Base-by-base conservation (phyloP, 306 rosid species). In the Pueraria montana region DNA sequence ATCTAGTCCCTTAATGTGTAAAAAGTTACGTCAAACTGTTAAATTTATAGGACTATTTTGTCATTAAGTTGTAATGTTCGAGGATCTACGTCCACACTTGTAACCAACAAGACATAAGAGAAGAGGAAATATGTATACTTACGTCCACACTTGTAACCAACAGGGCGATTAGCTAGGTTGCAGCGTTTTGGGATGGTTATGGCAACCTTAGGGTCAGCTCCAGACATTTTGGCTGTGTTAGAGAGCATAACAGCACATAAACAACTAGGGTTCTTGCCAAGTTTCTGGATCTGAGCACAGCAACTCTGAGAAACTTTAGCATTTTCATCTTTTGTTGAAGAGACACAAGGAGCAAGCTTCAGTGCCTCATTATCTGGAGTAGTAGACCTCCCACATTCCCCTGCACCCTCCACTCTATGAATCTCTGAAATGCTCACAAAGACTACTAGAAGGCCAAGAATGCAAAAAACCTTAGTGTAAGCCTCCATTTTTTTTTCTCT, bases 61-160 rank as follows among this genome's bases (percentile, higher is more conserved):
- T n/a, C n/a, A n/a, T n/a, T n/a, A n/a, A n/a, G n/a, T n/a, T n/a
- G n/a, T n/a, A n/a, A n/a, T n/a, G n/a, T n/a, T n/a, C n/a, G n/a
- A n/a, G n/a, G n/a, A n/a, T n/a, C 1, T 27, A 27, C 32, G 3
- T 27, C 32, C 32, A 1, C 3, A 27, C 32, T 3, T 27, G 1
- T 27, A 27, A 27, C 3, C 32, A 1, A 27, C 1, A 27, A 49
- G 6, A 49, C 1, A 49, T 16, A 58, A 58, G 16, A 58, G 45
- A 16, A 32, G 1, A 16, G 0, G 17, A 0, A 7, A 30, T 8
- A n/a, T 0, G 2, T 66, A 38, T 40, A 67, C 86, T 80, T 72
- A 88, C 90, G 82, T 78, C 91, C 94, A 46, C 91, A 90, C 78
- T 88, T 85, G 87, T 80, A 85, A 45, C 94, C 94, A 20, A 87